Conservation (phyloP, 2,329 filamentous ascomycete species). For the Aspergillus japonicus region DNA sequence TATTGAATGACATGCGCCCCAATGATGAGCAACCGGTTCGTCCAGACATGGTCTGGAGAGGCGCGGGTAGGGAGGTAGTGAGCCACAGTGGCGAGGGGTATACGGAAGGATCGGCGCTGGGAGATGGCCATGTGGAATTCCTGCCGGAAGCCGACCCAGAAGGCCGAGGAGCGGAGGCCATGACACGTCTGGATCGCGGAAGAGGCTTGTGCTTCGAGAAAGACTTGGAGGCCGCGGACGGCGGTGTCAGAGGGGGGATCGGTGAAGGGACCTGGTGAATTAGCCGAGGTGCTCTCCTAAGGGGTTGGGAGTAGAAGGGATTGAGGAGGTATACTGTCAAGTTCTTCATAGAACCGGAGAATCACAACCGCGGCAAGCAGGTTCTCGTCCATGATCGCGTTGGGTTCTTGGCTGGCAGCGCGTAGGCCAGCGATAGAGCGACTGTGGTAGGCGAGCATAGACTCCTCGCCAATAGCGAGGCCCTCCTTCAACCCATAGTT, state of each 20-base stretch:
- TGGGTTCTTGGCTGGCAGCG: constrained; percentile 20
- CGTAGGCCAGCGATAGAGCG: constrained; percentile 41
- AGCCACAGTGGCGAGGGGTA: not conserved
- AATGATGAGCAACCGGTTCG: constrained; percentile 59
- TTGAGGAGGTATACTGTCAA: constrained; percentile 25
- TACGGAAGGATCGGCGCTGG: constrained; percentile 32
- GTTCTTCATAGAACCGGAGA: constrained; percentile 45
- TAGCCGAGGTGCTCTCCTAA: not conserved
- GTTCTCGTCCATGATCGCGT: constrained; percentile 10
- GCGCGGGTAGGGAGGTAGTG: not conserved
- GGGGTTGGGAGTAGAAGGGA: too few relatives aligned
- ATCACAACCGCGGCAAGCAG: constrained; percentile 43
- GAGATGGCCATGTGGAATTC: constrained; percentile 48
- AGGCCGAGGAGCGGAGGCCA: constrained; percentile 12
- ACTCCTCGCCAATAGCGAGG: constrained; percentile 25
- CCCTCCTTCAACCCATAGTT: constrained; percentile 19
- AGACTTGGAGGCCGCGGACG: constrained; percentile 26
- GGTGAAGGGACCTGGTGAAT: constrained; percentile 18
- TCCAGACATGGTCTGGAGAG: constrained; percentile 22
- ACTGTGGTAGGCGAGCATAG: constrained; percentile 39
- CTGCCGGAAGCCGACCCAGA: constrained; percentile 38
- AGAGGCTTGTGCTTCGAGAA: constrained; percentile 19
- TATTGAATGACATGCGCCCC: constrained; percentile 61
- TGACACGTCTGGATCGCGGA: constrained; percentile 7
- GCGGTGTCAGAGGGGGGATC: constrained; percentile 19